Percentiles rank a stretch among this genome's conserved stretches.
Evolutionary conservation across 129 eudicot genomes (phyloP).

Genomic region (Heracleum sosnowskyi): DNA sequence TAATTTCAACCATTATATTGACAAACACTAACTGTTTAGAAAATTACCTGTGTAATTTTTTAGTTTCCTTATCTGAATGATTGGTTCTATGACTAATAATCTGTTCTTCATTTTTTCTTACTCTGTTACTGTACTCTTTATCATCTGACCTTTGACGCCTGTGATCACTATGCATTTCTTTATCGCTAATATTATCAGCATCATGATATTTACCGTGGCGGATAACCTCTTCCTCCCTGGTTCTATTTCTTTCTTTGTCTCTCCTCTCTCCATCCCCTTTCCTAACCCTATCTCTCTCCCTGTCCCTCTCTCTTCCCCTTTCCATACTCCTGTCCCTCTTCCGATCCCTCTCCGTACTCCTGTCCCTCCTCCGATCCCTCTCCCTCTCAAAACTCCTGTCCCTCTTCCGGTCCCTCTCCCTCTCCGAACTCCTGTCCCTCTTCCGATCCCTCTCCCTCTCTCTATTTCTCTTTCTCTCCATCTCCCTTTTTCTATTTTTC

Average conservation of each 20-base stretch:
- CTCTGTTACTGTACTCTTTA: constrained; percentile 22
- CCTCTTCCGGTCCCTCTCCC: not conserved
- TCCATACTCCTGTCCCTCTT: not conserved
- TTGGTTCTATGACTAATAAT: constrained; percentile 5
- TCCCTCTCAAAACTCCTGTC: not conserved
- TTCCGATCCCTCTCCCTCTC: not conserved
- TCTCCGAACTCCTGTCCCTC: not conserved
- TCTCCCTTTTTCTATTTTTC: not conserved
- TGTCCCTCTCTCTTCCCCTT: constrained; percentile 1
- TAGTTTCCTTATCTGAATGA: constrained; percentile 4
- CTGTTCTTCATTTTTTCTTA: constrained; percentile 21
- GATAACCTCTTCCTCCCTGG: constrained; percentile 12
- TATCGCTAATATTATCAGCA: constrained; percentile 12
- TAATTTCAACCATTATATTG: not conserved
- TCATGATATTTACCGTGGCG: constrained; percentile 19
- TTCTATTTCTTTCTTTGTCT: constrained; percentile 7
- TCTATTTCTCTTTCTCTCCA: not conserved
- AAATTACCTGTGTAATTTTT: constrained; percentile 25
- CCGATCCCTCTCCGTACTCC: constrained; percentile 7
- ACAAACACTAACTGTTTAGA: not conserved
- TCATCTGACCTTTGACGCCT: constrained; percentile 24
- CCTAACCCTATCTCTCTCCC: constrained; percentile 6
- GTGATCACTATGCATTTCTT: constrained; percentile 19
- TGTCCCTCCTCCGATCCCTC: not conserved
- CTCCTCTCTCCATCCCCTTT: not conserved